Evolutionary conservation across 208 protist genomes (phyloP).

Genomic region (Naegleria fowleri): DNA sequence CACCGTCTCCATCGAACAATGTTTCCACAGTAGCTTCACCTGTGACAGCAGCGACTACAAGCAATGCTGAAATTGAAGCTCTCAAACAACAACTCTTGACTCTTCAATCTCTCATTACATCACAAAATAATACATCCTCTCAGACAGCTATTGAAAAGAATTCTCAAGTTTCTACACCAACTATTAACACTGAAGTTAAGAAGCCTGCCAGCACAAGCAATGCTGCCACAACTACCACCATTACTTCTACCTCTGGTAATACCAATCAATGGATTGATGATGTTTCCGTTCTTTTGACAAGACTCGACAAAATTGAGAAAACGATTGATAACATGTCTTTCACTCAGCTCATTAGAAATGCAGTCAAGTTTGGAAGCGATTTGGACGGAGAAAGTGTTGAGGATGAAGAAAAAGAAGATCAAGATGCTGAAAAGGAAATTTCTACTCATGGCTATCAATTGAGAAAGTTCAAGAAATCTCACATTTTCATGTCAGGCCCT

Average conservation of each 20-base stretch:
- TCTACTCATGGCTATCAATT: not conserved
- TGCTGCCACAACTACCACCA: not conserved
- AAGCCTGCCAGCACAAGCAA: not conserved
- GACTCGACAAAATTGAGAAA: not conserved
- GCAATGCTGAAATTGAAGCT: not conserved
- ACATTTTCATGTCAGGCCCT: not conserved
- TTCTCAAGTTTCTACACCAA: not conserved
- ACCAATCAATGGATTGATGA: not conserved
- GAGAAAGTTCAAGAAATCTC: not conserved
- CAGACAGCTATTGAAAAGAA: too few species aligned
- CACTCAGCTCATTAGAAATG: not conserved
- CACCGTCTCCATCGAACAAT: not conserved
- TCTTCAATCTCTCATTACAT: not conserved
- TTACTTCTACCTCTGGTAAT: not conserved
- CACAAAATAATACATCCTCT: not conserved
- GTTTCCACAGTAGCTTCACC: not conserved
- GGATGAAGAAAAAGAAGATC: not conserved
- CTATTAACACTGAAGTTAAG: not conserved
- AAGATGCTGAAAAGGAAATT: not conserved
- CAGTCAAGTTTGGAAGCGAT: not conserved
- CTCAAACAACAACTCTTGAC: not conserved
- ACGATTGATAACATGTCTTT: not conserved
- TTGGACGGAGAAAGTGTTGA: not conserved
- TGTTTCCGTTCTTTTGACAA: not conserved
- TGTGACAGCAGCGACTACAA: not conserved